Evolutionary conservation across 768 basidiomycete genomes (phyloP).

Genomic region (Pleurotus cornucopiae): DNA sequence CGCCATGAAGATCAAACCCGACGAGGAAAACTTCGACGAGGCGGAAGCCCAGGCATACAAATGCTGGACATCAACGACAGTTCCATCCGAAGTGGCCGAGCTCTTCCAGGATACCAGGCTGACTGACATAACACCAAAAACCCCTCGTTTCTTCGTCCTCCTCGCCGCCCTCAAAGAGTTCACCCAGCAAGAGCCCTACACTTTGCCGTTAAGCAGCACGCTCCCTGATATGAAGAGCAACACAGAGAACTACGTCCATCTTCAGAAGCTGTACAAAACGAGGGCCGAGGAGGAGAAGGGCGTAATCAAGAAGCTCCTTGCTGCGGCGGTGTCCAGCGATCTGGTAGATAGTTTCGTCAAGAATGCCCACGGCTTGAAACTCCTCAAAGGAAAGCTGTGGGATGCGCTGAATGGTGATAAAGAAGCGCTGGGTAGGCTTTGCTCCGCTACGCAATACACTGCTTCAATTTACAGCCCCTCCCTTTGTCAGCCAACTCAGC

Average conservation of each 20-base stretch:
- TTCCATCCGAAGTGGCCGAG: conserved; percentile 62
- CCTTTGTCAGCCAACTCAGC: conserved; percentile 34
- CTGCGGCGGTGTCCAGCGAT: conserved; percentile 41
- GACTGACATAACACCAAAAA: conserved; percentile 31
- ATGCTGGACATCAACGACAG: conserved; percentile 55
- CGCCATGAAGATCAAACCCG: conserved; percentile 64
- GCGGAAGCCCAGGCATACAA: conserved; percentile 86
- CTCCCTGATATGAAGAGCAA: conserved; percentile 97
- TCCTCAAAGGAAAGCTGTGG: conserved; percentile 63
- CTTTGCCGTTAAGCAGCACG: conserved; percentile 79
- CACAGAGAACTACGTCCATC: conserved; percentile 74
- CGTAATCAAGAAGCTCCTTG: conserved; percentile 46
- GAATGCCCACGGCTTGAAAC: conserved; percentile 70
- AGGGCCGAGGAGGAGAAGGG: conserved; percentile 70
- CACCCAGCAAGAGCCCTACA: conserved; percentile 45
- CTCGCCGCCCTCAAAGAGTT: conserved; percentile 71
- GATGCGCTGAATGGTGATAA: conserved; percentile 50
- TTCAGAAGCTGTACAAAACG: conserved; percentile 82
- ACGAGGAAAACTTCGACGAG: conserved; percentile 98
- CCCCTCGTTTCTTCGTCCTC: conserved; percentile 75
- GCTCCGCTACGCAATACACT: too few relatives aligned
- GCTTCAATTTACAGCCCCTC: too few relatives aligned
- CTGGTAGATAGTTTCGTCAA: conserved; percentile 72
- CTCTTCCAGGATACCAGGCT: conserved; percentile 65
- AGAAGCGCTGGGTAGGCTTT: conserved; percentile 41